phyloP scores from a whole-genome alignment of 1,139 yeast genomes.

The Blastobotrys aristatus region DNA sequence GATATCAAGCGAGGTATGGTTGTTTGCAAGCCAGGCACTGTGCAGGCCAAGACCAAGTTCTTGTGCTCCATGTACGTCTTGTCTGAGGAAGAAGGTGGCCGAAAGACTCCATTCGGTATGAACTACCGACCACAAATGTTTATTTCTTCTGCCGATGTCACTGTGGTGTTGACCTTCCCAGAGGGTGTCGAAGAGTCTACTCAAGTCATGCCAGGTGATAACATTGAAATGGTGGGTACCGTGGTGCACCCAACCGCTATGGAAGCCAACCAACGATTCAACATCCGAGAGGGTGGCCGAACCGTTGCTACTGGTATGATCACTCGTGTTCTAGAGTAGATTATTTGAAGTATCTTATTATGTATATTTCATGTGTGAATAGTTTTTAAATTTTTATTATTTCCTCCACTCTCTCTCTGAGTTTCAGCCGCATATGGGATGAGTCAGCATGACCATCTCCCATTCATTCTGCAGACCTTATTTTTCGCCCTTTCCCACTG shows the following conservation, averaged over 20 bases:
- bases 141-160: constrained; percentile 93
- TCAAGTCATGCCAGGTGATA: constrained; percentile 98
- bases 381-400: too few species aligned
- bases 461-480: background rate
- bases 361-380: too few species aligned
- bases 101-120: constrained; percentile 95
- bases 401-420: too few species aligned
- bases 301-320: constrained; percentile 98
- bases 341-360: too few species aligned
- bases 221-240: constrained; percentile 92
- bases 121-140: constrained; percentile 98
- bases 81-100: constrained; percentile 98
- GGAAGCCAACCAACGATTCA: constrained; percentile 96
- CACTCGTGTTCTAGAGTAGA: constrained; percentile 80
- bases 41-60: constrained; percentile 90
- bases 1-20: constrained; percentile 98
- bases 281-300: constrained; percentile 99
- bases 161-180: constrained; percentile 89
- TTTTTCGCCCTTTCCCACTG: background rate
- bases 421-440: too few species aligned
- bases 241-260: constrained; percentile 89
- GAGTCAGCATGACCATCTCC: background rate
- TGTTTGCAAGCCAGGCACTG: constrained; percentile 85
- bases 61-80: constrained; percentile 89
- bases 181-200: constrained; percentile 78